Evolutionary conservation across 305 asterid species (phyloP).

Genomic region (Fraxinus platypoda): DNA sequence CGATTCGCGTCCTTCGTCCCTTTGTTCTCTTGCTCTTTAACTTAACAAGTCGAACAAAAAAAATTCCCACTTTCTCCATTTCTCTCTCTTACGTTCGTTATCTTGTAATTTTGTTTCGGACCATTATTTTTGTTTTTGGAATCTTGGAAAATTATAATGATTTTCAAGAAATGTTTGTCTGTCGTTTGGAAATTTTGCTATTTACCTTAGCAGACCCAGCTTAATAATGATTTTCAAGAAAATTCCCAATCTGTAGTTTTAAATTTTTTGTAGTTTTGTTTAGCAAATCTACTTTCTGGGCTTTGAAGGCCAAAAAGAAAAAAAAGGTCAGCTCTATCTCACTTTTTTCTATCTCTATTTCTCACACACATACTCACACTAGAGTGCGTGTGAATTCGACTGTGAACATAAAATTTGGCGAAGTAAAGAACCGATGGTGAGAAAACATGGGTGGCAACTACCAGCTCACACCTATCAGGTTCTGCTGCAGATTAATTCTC

Average conservation of each 20-base stretch:
- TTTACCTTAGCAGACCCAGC: neutral
- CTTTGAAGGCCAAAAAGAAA: conserved; percentile 13
- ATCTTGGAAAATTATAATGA: neutral
- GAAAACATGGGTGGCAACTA: conserved; percentile 97
- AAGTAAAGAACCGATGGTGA: conserved; percentile 65
- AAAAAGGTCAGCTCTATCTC: too few species aligned
- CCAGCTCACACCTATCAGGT: conserved; percentile 99
- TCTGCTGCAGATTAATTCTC: conserved; percentile 13
- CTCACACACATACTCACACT: too few species aligned
- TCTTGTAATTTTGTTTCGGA: neutral
- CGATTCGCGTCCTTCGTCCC: neutral
- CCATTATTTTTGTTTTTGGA: neutral
- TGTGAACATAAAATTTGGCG: neutral
- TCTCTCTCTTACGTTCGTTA: neutral
- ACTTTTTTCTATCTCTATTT: too few species aligned
- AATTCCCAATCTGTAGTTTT: neutral
- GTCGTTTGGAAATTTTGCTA: neutral
- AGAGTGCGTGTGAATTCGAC: neutral
- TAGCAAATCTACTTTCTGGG: conserved; percentile 26
- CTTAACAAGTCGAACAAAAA: neutral
- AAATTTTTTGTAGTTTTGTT: neutral
- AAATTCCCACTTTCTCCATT: neutral
- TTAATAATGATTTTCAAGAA: neutral
- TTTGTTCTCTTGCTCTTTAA: neutral
- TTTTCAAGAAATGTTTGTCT: neutral